Evolutionary conservation across 148 eudicot genomes (phyloP).

Genomic region (Rhododendron ovatum): DNA sequence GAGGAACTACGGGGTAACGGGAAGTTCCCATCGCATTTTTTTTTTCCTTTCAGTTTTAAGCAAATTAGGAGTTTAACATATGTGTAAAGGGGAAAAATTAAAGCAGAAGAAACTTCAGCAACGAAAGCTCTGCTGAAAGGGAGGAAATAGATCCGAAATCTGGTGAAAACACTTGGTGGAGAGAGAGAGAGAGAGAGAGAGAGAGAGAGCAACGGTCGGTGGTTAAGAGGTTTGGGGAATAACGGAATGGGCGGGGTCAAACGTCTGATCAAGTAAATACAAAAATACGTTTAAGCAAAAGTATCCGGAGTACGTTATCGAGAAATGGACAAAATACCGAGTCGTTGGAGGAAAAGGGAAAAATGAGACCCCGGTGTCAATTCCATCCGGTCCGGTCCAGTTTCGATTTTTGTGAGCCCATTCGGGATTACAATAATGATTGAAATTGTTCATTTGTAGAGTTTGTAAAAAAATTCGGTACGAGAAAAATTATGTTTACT

Average conservation of each 20-base stretch:
- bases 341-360: not conserved
- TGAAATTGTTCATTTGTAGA: no score
- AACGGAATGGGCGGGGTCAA: conserved; percentile 5
- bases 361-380: no score
- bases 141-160: not conserved
- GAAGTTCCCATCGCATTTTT: not conserved
- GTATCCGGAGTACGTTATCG: not conserved
- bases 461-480: no score
- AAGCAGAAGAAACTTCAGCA: not conserved
- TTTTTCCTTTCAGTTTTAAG: not conserved
- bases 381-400: no score
- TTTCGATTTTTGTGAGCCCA: no score
- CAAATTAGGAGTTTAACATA: not conserved
- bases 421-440: no score
- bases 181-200: not conserved
- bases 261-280: not conserved
- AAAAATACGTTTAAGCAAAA: not conserved
- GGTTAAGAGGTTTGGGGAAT: not conserved
- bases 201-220: not conserved
- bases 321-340: not conserved
- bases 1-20: not conserved
- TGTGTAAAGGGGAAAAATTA: not conserved
- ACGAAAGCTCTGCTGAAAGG: not conserved
- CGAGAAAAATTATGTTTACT: no score
- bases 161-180: not conserved